Evolutionary conservation across 768 basidiomycete genomes (phyloP).

Genomic region (Lentinula sp.): DNA sequence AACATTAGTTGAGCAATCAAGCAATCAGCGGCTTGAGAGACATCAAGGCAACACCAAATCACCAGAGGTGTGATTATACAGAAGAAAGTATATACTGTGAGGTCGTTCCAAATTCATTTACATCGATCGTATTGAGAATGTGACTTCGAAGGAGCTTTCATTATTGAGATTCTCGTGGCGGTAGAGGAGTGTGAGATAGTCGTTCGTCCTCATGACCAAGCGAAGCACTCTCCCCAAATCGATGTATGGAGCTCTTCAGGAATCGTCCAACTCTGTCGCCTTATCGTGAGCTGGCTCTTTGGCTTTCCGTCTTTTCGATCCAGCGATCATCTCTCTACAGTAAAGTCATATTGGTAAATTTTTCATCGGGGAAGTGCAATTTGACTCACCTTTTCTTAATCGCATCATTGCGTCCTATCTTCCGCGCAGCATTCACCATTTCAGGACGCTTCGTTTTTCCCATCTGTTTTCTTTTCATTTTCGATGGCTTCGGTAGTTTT

Average conservation of each 20-base stretch:
- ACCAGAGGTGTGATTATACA: not conserved
- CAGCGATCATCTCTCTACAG: conserved; percentile 71
- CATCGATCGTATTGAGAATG: not conserved
- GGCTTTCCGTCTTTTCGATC: conserved; percentile 60
- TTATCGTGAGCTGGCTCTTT: conserved; percentile 17
- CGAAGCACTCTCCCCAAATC: not conserved
- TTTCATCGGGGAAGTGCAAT: not conserved
- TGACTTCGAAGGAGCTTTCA: not conserved
- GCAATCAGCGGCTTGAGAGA: not conserved
- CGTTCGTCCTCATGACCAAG: not conserved
- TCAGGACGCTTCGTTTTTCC: conserved; percentile 80
- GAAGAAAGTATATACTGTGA: not conserved
- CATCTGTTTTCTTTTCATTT: conserved; percentile 80
- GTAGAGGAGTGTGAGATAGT: not conserved
- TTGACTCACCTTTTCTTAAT: conserved; percentile 60
- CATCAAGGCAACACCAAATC: not conserved
- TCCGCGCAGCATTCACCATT: conserved; percentile 62
- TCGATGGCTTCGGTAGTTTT: conserved; percentile 90
- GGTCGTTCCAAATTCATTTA: not conserved
- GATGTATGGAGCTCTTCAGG: not conserved
- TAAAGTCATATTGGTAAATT: not conserved
- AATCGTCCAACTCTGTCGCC: not conserved
- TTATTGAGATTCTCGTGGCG: not conserved
- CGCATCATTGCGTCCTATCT: conserved; percentile 62
- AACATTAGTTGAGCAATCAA: not conserved